phyloP scores from a whole-genome alignment of 306 rosid genomes.

The Astragalus glycyphyllos region DNA sequence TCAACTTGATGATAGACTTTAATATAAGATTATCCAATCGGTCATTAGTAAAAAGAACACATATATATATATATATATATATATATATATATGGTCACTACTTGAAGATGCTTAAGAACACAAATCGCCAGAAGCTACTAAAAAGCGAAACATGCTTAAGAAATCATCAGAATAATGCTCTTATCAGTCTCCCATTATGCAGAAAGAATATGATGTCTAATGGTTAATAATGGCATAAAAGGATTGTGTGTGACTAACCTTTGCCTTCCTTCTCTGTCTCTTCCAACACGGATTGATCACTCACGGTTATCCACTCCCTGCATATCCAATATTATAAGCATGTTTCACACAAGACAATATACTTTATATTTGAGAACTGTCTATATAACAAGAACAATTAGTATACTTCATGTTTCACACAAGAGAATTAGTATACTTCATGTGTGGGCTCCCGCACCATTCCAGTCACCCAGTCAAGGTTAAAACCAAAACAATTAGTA shows the following conservation, averaged over 20 bases:
- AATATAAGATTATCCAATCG: too few species aligned
- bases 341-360: slow-evolving; percentile 19
- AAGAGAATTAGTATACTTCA: too few species aligned
- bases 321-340: slow-evolving; percentile 40
- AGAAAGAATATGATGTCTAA: neutral
- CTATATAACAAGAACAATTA: slow-evolving; percentile 29
- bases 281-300: slow-evolving; percentile 38
- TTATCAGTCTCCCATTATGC: neutral
- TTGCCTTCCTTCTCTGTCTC: too few species aligned
- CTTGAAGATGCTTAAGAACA: too few species aligned
- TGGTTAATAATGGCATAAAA: too few species aligned
- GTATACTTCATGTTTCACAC: too few species aligned
- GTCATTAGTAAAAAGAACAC: too few species aligned
- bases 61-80: too few species aligned
- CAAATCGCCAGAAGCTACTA: neutral
- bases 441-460: slow-evolving; percentile 98
- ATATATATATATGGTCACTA: too few species aligned
- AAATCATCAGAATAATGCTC: slow-evolving; percentile 1
- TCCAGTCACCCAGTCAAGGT: slow-evolving; percentile 91
- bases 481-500: slow-evolving; percentile 34
- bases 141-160: slow-evolving; percentile 13
- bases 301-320: slow-evolving; percentile 99
- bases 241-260: too few species aligned
- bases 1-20: too few species aligned
- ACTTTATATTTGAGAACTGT: neutral